phyloP scores from a whole-genome alignment of 352 stramenopile species.

The Globisporangium recalcitrans region DNA sequence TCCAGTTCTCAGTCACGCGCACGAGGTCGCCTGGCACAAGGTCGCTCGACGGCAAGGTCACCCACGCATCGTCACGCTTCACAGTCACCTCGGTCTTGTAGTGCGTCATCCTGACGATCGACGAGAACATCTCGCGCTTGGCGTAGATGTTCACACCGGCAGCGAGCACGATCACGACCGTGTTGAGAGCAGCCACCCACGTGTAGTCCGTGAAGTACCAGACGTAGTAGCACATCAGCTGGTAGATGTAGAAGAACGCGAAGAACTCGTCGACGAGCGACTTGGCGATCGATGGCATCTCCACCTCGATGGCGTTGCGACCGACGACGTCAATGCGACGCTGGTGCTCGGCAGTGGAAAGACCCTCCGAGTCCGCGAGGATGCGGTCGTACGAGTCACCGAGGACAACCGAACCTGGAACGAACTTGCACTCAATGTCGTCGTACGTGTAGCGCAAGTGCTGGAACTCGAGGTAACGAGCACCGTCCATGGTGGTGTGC shows the following conservation, averaged over 20 bases:
- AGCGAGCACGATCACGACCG: slow-evolving; percentile 48
- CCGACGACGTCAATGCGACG: slow-evolving; percentile 46
- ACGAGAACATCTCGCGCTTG: slow-evolving; percentile 52
- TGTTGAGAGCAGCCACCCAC: slow-evolving; percentile 55
- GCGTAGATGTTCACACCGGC: slow-evolving; percentile 59
- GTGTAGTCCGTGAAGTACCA: slow-evolving; percentile 74
- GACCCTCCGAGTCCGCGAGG: slow-evolving; percentile 37
- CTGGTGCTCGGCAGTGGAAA: slow-evolving; percentile 31
- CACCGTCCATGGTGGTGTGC: slow-evolving; percentile 27
- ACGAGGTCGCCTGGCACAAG: slow-evolving; percentile 71
- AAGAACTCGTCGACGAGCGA: slow-evolving; percentile 67
- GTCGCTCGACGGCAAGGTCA: slow-evolving; percentile 37
- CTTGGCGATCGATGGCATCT: slow-evolving; percentile 47
- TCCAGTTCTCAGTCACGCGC: slow-evolving; percentile 56
- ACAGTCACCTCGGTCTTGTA: slow-evolving; percentile 62
- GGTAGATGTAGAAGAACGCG: slow-evolving; percentile 73
- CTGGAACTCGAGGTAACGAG: slow-evolving; percentile 50
- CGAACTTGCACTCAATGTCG: slow-evolving; percentile 38
- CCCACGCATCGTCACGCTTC: slow-evolving; percentile 50
- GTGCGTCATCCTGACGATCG: slow-evolving; percentile 59
- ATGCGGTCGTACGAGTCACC: slow-evolving; percentile 44
- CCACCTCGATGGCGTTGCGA: slow-evolving; percentile 54
- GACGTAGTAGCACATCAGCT: slow-evolving; percentile 86
- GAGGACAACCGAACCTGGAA: slow-evolving; percentile 45
- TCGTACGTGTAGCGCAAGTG: slow-evolving; percentile 60